These are phyloP conservation scores for Acephala macrosclerotiorum DNA, from an alignment of 2,329 filamentous ascomycete genomes.

Conservation along the genomic window DNA sequence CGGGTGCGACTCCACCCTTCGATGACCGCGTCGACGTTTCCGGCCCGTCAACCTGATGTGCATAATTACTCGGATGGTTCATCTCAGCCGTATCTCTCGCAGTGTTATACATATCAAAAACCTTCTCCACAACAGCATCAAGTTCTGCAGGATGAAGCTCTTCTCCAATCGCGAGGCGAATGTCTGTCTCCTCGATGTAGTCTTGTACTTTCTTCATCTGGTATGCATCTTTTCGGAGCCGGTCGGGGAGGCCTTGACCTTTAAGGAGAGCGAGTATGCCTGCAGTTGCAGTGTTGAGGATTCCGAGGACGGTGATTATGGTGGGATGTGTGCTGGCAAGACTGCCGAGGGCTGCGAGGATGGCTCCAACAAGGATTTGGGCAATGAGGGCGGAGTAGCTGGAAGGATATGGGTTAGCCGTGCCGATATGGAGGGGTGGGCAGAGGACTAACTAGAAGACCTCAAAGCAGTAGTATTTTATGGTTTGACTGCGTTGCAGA, in stretches of 20 bases:
- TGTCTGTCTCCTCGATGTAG: conserved; percentile 62
- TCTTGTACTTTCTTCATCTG: conserved; percentile 57
- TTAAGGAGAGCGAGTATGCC: conserved; percentile 65
- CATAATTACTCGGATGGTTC: conserved; percentile 37
- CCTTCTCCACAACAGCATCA: conserved; percentile 33
- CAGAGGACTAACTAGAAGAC: conserved; percentile 40
- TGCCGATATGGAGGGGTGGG: neutral
- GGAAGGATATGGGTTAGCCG: neutral
- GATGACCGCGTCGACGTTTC: neutral
- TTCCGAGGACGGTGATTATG: conserved; percentile 64
- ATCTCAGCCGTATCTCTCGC: conserved; percentile 41
- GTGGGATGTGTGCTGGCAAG: conserved; percentile 56
- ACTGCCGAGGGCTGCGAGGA: conserved; percentile 55
- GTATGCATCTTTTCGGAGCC: conserved; percentile 54
- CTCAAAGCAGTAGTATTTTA: conserved; percentile 47
- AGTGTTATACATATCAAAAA: conserved; percentile 38
- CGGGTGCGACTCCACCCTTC: neutral
- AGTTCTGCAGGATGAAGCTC: conserved; percentile 33
- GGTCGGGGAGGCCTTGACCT: conserved; percentile 57
- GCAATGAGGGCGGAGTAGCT: conserved; percentile 51
- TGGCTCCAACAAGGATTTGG: conserved; percentile 57
- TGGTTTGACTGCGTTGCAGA: conserved; percentile 43
- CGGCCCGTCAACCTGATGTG: conserved; percentile 31
- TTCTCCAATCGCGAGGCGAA: conserved; percentile 47
- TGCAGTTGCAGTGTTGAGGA: conserved; percentile 68